phyloP scores from a whole-genome alignment of 805 yeast species.

The Soucietia sequanensis region DNA sequence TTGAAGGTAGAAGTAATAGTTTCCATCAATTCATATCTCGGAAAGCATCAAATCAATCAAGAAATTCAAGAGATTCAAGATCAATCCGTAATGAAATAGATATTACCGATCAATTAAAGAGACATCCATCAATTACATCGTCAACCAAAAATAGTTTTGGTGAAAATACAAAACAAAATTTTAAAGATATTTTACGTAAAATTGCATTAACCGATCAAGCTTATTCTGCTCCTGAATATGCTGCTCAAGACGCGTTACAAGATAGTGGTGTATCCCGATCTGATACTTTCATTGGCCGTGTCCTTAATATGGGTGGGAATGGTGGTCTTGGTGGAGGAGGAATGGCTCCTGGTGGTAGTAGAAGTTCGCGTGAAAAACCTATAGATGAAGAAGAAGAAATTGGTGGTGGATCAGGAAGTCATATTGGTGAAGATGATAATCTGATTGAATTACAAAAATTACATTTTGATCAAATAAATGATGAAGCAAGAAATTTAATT shows the following conservation, averaged over 20 bases:
- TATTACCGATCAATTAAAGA: slow-evolving; percentile 20
- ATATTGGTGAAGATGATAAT: slow-evolving; percentile 25
- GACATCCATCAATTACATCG: slow-evolving; percentile 6
- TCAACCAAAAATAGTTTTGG: slow-evolving; percentile 8
- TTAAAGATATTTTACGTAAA: slow-evolving; percentile 32
- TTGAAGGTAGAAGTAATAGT: not conserved
- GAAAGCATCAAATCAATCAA: not conserved
- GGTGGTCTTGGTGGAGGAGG: slow-evolving; percentile 41
- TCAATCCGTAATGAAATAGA: slow-evolving; percentile 16
- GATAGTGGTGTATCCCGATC: slow-evolving; percentile 21
- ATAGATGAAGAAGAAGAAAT: slow-evolving; percentile 21
- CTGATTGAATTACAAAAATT: slow-evolving; percentile 47
- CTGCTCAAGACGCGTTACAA: slow-evolving; percentile 8
- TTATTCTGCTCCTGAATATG: slow-evolving; percentile 14
- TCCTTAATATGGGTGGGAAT: slow-evolving; percentile 22
- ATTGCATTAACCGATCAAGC: slow-evolving; percentile 35
- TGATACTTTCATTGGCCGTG: slow-evolving; percentile 40
- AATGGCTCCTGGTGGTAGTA: slow-evolving; percentile 39
- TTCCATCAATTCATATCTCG: slow-evolving; percentile 1
- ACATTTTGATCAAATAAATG: slow-evolving; percentile 40
- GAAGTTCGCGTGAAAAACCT: slow-evolving; percentile 11
- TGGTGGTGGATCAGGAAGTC: slow-evolving; percentile 38
- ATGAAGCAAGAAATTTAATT: slow-evolving; percentile 57
- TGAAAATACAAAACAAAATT: slow-evolving; percentile 10
- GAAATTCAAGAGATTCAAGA: slow-evolving; percentile 8